Evolutionary conservation across 2,329 filamentous ascomycete species (phyloP), one percentile per base, ranked within the genome.

Genomic region (Diaporthe velutina): DNA sequence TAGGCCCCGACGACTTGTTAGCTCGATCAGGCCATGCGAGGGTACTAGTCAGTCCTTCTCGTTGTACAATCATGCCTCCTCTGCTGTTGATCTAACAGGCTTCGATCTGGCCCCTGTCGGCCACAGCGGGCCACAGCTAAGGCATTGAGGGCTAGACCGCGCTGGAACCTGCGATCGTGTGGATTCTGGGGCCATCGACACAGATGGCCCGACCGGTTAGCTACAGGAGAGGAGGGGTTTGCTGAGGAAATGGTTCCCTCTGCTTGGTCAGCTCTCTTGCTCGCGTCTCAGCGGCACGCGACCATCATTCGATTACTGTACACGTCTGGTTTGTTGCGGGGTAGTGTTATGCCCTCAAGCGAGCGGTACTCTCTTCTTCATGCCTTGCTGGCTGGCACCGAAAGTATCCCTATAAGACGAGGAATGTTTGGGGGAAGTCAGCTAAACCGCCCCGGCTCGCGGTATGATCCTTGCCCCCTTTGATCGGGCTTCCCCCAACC

Each of bases 1-100:
- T 38, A 38, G 30, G 48, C 45, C 68, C 76, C 19, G 77, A 72
- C 50, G 74, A 73, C 42, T 58, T 77, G 30, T 74, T 28, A 76
- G 13, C 70, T 42, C 70, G 42, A 61, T 40, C 55, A 71, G 70
- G 55, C 57, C 57, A 71, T 61, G 70, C 45, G 55, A 28, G 13
- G 15, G 30, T 33, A n/a, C 68, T 33, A 71, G 70, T 71, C 70
- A 61, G 57, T 58, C 42, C 13, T 12, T 6, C 13, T 40, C 28
- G 22, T 25, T n/a, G 30, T 30, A 35, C 12, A 38, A 64, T 45
- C 58, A 64, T 22, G 38, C 38, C 17, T 25, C 22, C 6, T 35
- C 38, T n/a, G 17, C 9, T 22, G 7, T 38, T 19, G n/a, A 8
- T 54, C n/a, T 15, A 12, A 19, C 17, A 52, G 45, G 28, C 42